These are phyloP conservation scores for Gracilaria gracilis DNA, from an alignment of 23 red algal genomes.

Conservation along the genomic window DNA sequence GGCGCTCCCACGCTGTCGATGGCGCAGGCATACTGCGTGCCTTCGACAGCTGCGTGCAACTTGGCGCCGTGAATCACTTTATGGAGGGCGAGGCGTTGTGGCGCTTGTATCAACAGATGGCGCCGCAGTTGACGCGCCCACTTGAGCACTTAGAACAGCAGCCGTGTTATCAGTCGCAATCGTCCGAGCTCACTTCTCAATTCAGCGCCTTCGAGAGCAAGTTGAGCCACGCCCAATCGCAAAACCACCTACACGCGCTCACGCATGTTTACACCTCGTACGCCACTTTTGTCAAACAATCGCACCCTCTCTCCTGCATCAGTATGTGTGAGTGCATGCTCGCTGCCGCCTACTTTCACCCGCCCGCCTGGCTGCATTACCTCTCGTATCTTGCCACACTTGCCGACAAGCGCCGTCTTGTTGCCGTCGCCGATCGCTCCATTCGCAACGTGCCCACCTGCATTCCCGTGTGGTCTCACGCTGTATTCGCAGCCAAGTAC, in stretches of 20 bases:
- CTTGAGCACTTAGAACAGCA: not conserved
- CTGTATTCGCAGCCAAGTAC: slow-evolving; percentile 11
- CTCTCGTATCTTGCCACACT: not conserved
- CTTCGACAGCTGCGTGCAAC: slow-evolving; percentile 1
- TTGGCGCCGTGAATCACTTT: slow-evolving; percentile 21
- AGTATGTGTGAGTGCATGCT: slow-evolving; percentile 59
- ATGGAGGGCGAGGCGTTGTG: not conserved
- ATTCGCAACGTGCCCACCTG: slow-evolving; percentile 34
- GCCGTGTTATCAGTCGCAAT: not conserved
- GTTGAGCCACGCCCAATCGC: not conserved
- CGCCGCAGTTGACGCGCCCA: not conserved
- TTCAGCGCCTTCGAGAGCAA: not conserved
- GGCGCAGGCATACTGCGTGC: not conserved
- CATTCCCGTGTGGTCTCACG: slow-evolving; percentile 39
- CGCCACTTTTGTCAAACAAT: slow-evolving; percentile 28
- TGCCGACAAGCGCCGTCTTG: not conserved
- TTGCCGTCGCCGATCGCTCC: slow-evolving; percentile 13
- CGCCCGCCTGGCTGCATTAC: slow-evolving; percentile 40
- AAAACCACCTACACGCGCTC: not conserved
- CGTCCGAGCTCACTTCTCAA: not conserved
- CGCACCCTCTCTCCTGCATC: not conserved
- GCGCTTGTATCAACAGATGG: not conserved
- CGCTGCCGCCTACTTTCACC: not conserved
- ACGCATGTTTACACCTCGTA: slow-evolving; percentile 42
- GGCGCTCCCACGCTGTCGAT: not conserved